Evolutionary conservation across 352 stramenopile species (phyloP), one percentile per base, ranked within the genome.

Genomic region (Globisporangium okanoganense): DNA sequence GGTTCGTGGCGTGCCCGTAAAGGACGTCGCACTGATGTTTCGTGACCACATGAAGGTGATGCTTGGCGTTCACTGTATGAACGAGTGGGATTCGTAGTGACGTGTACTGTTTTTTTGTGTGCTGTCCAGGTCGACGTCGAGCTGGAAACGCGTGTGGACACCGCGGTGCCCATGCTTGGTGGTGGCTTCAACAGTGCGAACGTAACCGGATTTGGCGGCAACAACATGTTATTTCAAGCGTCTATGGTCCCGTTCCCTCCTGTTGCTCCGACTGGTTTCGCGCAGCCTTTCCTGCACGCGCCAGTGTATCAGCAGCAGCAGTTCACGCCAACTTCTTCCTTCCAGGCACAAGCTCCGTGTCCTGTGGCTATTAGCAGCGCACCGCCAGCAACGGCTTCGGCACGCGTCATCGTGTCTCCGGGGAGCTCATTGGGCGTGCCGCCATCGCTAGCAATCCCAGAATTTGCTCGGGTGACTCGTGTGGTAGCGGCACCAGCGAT

Each of bases 21-120:
- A 63, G 16, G 62, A 83, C 18, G 74, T 83, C 14, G 76, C 76
- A 0, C 60, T 56, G 12, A 64, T 82, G 44, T 86, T 86, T 31
- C 71, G 72, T n/a, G 77, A 82, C 47, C 65, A 64, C 7, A 43
- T 44, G 14, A 62, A 76, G 72, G 72, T 77, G 51, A 25, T 49
- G 10, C 10, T 29, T 5, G 1, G 31, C 45, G 18, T 16, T 18
- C 49, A n/a, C 41, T 41, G 58, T 58, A 22, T 27, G 20, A 36
- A 40, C 5, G 6, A 16, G 6, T 18, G 16, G 47, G 24, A 36
- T 16, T 24, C 16, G 24, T 6, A 38, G 16, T 36, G 27, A 58
- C 14, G 12, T 50, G 24, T 10, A 24, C 14, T 63, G 3, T 14
- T 55, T 14, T 8, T 35, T 44, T 14, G 22, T 48, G 8, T 24